Evolutionary conservation across 352 stramenopile genomes (phyloP).

Genomic region (Phytophthora sojae): DNA sequence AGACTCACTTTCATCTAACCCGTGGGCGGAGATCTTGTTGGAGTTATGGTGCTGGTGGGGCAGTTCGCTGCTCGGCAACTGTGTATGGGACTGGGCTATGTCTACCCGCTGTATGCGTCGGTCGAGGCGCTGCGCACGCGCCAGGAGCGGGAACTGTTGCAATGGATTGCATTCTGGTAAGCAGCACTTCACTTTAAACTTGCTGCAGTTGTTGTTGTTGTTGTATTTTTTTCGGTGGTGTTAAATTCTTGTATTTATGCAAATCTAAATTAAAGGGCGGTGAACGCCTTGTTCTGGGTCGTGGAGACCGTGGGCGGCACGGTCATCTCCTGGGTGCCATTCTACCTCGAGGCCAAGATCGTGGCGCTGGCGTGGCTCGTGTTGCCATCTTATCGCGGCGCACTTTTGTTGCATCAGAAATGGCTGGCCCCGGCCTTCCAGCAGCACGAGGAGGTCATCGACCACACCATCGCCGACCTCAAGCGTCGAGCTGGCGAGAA

Average conservation of each 20-base stretch:
- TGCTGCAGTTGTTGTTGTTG: neutral
- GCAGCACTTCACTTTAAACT: neutral
- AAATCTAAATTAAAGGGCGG: conserved; percentile 34
- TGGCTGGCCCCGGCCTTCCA: conserved; percentile 74
- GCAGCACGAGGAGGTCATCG: conserved; percentile 71
- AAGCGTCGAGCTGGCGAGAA: conserved; percentile 73
- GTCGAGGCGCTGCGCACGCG: conserved; percentile 47
- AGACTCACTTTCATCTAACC: neutral
- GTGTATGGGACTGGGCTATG: conserved; percentile 61
- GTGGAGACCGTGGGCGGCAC: conserved; percentile 71
- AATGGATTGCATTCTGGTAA: conserved; percentile 76
- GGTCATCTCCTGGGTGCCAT: conserved; percentile 64
- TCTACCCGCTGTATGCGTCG: conserved; percentile 76
- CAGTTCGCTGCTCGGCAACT: conserved; percentile 55
- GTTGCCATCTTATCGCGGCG: conserved; percentile 61
- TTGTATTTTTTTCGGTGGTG: neutral
- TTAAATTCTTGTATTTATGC: conserved; percentile 6
- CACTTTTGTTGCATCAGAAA: conserved; percentile 58
- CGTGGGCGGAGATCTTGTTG: no score
- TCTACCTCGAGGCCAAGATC: conserved; percentile 83
- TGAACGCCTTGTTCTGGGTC: conserved; percentile 68
- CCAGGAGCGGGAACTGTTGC: conserved; percentile 60
- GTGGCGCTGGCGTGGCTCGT: conserved; percentile 75
- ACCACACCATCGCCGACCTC: conserved; percentile 59
- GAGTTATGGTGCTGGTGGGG: conserved; percentile 57